Conservation (phyloP, 1,284 basidiomycete genomes). For the Violaceomyces palustris region DNA sequence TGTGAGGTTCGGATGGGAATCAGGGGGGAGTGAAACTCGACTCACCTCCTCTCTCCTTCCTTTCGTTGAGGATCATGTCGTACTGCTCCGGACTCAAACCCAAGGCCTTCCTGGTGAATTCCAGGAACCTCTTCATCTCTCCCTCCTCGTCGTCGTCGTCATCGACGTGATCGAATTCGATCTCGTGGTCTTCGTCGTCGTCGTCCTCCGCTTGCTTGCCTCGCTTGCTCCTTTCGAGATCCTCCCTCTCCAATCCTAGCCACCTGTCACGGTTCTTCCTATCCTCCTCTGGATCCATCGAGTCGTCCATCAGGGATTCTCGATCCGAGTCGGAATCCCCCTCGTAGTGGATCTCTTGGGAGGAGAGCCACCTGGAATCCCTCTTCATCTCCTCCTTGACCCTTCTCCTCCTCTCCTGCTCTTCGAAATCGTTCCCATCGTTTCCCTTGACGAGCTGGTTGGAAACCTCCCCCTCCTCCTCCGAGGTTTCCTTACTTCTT, state of each 20-base stretch:
- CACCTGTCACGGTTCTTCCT: conserved; percentile 6
- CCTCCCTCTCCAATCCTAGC: conserved; percentile 15
- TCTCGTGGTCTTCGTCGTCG: conserved; percentile 5
- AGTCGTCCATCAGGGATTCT: too few species aligned
- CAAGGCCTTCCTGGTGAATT: conserved; percentile 30
- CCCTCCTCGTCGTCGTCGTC: conserved; percentile 15
- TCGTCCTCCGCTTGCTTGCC: not conserved
- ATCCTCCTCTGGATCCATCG: conserved; percentile 18
- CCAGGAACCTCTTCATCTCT: conserved; percentile 23
- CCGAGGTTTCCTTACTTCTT: too few species aligned
- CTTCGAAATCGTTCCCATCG: too few species aligned
- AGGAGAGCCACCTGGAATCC: conserved; percentile 11
- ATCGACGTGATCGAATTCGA: conserved; percentile 3
- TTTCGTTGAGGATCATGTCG: conserved; percentile 17
- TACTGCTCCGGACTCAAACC: conserved; percentile 33
- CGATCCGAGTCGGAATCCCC: conserved; percentile 31
- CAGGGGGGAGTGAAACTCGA: too few species aligned
- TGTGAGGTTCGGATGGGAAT: too few species aligned
- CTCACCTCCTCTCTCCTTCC: conserved; percentile 15
- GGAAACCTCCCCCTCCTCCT: too few species aligned
- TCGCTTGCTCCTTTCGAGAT: not conserved
- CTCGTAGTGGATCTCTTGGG: conserved; percentile 15
- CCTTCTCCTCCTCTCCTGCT: too few species aligned
- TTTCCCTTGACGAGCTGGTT: too few species aligned
- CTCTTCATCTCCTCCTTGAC: too few species aligned